These are phyloP conservation scores for Lachnellula occidentalis DNA, from an alignment of 2,329 filamentous ascomycete genomes.

Conservation along the genomic window DNA sequence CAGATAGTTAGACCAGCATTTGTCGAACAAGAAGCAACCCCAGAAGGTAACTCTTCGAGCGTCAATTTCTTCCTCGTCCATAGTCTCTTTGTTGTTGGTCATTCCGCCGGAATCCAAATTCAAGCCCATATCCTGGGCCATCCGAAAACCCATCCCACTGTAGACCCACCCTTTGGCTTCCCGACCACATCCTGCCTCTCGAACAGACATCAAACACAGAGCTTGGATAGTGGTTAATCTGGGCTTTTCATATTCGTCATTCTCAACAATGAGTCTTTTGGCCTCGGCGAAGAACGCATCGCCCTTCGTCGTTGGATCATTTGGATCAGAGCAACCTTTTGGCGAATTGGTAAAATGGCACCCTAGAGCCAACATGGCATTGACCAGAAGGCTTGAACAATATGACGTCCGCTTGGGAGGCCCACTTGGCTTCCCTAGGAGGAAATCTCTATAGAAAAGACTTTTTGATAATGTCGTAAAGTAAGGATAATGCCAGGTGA, in stretches of 20 bases:
- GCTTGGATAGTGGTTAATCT: constrained; percentile 88
- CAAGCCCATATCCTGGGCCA: constrained; percentile 90
- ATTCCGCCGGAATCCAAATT: constrained; percentile 75
- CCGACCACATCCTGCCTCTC: constrained; percentile 88
- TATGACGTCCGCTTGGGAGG: constrained; percentile 57
- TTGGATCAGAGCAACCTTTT: constrained; percentile 63
- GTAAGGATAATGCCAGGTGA: constrained; percentile 95
- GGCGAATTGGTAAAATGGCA: constrained; percentile 84
- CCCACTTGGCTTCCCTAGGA: constrained; percentile 58
- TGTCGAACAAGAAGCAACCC: constrained; percentile 98
- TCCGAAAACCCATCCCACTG: constrained; percentile 95
- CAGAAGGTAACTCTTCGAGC: constrained; percentile 89
- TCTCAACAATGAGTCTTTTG: constrained; percentile 80
- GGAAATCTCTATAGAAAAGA: constrained; percentile 82
- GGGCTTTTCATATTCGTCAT: constrained; percentile 89
- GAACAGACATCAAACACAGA: constrained; percentile 88
- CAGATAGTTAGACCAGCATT: constrained; percentile 97
- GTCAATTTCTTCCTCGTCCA: constrained; percentile 81
- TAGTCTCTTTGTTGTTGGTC: constrained; percentile 49
- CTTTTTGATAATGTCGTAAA: constrained; percentile 86
- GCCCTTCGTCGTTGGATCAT: constrained; percentile 79
- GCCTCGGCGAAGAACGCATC: constrained; percentile 96
- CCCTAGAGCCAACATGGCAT: constrained; percentile 86
- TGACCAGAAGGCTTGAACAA: constrained; percentile 85
- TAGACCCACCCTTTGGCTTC: constrained; percentile 98